These are phyloP conservation scores for Sechiopsis laciniata DNA, from an alignment of 306 rosid genomes.

Conservation along the genomic window DNA sequence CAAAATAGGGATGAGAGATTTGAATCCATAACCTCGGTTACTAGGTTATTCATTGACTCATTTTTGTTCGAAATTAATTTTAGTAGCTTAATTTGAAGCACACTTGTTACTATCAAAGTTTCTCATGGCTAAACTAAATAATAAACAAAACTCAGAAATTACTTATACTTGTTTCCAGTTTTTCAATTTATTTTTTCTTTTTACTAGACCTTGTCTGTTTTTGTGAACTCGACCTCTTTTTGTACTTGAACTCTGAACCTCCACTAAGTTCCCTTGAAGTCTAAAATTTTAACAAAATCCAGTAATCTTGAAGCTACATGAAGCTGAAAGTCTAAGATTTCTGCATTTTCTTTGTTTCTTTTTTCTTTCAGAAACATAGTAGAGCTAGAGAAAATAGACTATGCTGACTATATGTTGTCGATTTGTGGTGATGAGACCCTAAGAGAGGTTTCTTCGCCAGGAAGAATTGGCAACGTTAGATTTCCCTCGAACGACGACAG, in stretches of 20 bases:
- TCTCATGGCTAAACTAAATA: too few species aligned
- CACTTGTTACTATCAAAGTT: too few species aligned
- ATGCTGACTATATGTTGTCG: slow-evolving; percentile 29
- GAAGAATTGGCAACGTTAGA: slow-evolving; percentile 28
- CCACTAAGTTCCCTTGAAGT: background rate
- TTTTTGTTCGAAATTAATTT: too few species aligned
- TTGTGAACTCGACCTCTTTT: background rate
- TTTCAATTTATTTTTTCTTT: too few species aligned
- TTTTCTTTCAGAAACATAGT: slow-evolving; percentile 32
- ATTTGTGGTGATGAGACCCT: slow-evolving; percentile 32
- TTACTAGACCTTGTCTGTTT: background rate
- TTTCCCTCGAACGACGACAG: slow-evolving; percentile 25
- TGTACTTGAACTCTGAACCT: background rate
- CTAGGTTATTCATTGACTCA: too few species aligned
- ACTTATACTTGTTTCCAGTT: too few species aligned
- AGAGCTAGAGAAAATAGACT: slow-evolving; percentile 32
- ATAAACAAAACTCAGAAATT: too few species aligned
- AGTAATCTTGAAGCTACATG: background rate
- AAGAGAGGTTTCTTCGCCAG: slow-evolving; percentile 28
- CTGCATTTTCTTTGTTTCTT: background rate
- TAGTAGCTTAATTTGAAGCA: too few species aligned
- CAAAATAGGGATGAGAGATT: background rate
- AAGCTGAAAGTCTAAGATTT: background rate
- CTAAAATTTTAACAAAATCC: background rate
- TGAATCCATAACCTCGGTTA: too few species aligned